These are phyloP conservation scores for Neurospora intermedia DNA, from an alignment of 495 filamentous ascomycete genomes.

Conservation along the genomic window DNA sequence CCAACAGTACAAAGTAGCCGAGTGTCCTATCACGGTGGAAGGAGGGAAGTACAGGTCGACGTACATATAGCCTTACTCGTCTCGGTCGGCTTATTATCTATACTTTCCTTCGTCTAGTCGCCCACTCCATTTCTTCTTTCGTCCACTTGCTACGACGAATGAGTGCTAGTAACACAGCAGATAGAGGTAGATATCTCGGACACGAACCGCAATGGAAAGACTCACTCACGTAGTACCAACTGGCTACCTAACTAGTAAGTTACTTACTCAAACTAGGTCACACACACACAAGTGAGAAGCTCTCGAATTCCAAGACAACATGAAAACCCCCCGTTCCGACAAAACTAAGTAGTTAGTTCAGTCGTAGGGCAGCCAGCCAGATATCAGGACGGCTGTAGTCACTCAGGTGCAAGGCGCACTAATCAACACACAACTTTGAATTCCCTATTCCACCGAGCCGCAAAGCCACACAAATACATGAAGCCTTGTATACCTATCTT, in stretches of 20 bases:
- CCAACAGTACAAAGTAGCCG: too few relatives aligned
- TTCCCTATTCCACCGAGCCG: background rate
- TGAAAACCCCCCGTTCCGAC: background rate
- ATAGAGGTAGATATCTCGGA: background rate
- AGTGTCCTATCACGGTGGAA: background rate
- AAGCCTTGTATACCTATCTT: too few relatives aligned
- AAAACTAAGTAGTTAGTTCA: background rate
- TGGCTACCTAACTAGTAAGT: background rate
- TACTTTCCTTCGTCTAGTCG: background rate
- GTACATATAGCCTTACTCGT: background rate
- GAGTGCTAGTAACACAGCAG: background rate
- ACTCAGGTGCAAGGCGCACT: too few relatives aligned
- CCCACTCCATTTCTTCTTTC: background rate
- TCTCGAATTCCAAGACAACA: background rate
- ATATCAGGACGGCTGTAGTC: too few relatives aligned
- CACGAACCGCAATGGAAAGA: background rate
- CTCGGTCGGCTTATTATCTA: background rate
- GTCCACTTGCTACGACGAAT: background rate
- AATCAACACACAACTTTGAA: background rate
- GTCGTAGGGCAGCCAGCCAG: background rate
- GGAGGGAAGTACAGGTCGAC: too few relatives aligned
- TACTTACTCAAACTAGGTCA: background rate
- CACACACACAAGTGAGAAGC: background rate
- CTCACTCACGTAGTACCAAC: background rate
- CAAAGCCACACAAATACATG: too few relatives aligned